Conservation (phyloP, 2,329 filamentous ascomycete genomes). For the Penicillium sp. region DNA sequence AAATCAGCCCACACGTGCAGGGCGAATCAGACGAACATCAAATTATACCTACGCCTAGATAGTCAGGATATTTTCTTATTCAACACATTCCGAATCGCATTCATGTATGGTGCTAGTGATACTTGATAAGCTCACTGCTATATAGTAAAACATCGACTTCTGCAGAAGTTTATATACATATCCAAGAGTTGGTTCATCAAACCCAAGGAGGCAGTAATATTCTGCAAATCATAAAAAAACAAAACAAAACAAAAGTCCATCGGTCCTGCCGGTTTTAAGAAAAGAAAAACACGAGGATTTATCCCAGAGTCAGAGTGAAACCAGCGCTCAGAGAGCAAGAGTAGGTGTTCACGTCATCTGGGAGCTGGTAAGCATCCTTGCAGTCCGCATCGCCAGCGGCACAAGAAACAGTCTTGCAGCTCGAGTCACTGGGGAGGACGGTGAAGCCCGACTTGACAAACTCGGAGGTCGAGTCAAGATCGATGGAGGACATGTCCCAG, state of each 20-base stretch:
- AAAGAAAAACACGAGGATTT: constrained; percentile 11
- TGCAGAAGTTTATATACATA: constrained; percentile 7
- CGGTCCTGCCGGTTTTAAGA: constrained; percentile 9
- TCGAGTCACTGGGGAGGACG: constrained; percentile 29
- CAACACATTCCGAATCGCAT: constrained; percentile 13
- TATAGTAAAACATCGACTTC: background rate
- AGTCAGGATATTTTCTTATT: background rate
- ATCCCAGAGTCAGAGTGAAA: constrained; percentile 37
- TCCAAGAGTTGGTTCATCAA: background rate
- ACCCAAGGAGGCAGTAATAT: constrained; percentile 1
- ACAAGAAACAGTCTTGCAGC: constrained; percentile 34
- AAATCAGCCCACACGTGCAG: background rate
- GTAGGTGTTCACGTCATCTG: constrained; percentile 37
- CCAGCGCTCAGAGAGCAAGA: constrained; percentile 30
- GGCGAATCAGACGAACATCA: background rate
- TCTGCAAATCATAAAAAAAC: background rate
- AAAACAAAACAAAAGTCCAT: constrained; percentile 7
- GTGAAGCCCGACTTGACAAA: constrained; percentile 36
- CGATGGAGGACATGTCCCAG: constrained; percentile 43
- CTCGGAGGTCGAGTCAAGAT: constrained; percentile 31
- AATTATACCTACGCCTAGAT: background rate
- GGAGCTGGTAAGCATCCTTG: constrained; percentile 37
- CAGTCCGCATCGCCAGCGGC: constrained; percentile 34
- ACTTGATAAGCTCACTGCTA: constrained; percentile 1
- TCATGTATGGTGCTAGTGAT: constrained; percentile 1